phyloP scores from a whole-genome alignment of 306 rosid species.

The Macrotyloma uniflorum region DNA sequence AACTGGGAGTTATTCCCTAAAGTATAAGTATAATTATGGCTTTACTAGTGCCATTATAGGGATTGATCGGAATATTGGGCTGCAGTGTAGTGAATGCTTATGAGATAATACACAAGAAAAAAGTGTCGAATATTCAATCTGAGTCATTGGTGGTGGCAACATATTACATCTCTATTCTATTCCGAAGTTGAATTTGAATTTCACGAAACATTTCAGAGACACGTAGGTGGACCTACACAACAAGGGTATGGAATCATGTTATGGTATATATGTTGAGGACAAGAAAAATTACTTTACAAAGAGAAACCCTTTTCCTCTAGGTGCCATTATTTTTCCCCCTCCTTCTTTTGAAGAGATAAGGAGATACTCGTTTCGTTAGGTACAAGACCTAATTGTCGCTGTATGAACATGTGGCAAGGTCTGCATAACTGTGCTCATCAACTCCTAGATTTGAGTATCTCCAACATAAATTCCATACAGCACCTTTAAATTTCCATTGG shows the following conservation, averaged over 20 bases:
- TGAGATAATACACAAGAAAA: constrained; percentile 12
- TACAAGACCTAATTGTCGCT: constrained; percentile 44
- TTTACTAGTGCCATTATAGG: constrained; percentile 28
- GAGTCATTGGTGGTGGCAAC: constrained; percentile 40
- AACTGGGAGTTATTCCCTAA: background rate
- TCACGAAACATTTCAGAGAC: constrained; percentile 33
- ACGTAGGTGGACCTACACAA: constrained; percentile 39
- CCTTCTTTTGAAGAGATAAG: background rate
- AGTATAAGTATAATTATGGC: background rate
- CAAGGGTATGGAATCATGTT: background rate
- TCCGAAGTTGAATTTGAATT: constrained; percentile 19
- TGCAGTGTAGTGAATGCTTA: constrained; percentile 15
- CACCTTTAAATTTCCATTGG: constrained; percentile 13
- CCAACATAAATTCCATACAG: background rate
- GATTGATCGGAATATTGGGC: constrained; percentile 23
- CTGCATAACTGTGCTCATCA: constrained; percentile 35
- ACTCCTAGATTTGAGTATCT: constrained; percentile 25
- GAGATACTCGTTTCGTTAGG: constrained; percentile 43
- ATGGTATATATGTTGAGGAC: constrained; percentile 5
- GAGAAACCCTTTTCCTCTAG: background rate
- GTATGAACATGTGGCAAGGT: constrained; percentile 47
- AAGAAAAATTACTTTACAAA: constrained; percentile 16
- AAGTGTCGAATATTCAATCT: constrained; percentile 22
- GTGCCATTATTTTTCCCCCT: background rate
- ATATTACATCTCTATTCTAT: constrained; percentile 35